Evolutionary conservation across 1,284 basidiomycete species (phyloP).

Genomic region (Tylopilus microsporus): DNA sequence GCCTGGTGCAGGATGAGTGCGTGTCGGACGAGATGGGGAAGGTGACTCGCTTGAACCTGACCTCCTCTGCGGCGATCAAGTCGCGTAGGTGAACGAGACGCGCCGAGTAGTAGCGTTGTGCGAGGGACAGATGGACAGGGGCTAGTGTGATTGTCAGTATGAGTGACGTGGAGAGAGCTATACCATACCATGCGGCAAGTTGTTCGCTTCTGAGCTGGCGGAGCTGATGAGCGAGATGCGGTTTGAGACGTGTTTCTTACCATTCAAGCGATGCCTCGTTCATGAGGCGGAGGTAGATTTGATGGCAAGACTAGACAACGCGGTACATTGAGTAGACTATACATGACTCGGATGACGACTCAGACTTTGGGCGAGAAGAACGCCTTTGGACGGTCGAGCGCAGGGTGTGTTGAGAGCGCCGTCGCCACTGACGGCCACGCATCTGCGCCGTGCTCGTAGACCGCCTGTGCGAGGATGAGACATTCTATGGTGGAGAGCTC

Average conservation of each 20-base stretch:
- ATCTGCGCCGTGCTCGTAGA: conserved; percentile 76
- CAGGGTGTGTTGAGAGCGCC: conserved; percentile 62
- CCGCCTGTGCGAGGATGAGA: conserved; percentile 78
- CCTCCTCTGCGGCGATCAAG: conserved; percentile 67
- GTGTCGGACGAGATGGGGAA: not conserved
- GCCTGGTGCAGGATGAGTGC: conserved; percentile 33
- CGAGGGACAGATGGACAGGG: conserved; percentile 58
- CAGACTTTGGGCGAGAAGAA: conserved; percentile 63
- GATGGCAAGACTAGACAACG: conserved; percentile 56
- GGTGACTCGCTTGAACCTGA: conserved; percentile 64
- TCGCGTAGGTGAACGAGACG: conserved; percentile 68
- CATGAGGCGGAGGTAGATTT: conserved; percentile 65
- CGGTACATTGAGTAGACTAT: conserved; percentile 20
- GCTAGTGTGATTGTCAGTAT: conserved; percentile 30
- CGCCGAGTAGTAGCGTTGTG: conserved; percentile 65
- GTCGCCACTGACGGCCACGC: conserved; percentile 70
- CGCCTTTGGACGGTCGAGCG: conserved; percentile 56
- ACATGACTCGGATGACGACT: conserved; percentile 25
- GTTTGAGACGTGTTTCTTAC: conserved; percentile 38
- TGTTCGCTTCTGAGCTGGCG: conserved; percentile 40
- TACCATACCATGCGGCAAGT: conserved; percentile 38
- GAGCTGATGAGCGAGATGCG: conserved; percentile 11
- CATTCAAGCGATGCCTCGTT: conserved; percentile 60
- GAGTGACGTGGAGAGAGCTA: not conserved
- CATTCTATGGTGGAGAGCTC: conserved; percentile 52